phyloP scores from a whole-genome alignment of 1,139 yeast genomes.

The Geotrichum bryndzae region DNA sequence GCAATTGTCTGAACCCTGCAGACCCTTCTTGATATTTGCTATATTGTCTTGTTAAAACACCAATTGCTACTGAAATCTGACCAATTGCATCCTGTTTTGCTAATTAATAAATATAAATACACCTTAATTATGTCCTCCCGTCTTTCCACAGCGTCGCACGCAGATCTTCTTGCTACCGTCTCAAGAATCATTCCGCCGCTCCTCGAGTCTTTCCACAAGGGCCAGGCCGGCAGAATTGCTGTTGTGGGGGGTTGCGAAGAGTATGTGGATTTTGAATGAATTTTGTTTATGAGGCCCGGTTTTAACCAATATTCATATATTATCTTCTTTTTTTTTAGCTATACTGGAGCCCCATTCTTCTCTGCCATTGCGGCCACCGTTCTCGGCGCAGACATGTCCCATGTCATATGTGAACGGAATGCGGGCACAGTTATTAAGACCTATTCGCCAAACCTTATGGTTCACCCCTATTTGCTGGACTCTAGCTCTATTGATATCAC shows the following conservation, averaged over 20 bases:
- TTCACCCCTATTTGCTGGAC: slow-evolving; percentile 71
- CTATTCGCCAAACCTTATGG: slow-evolving; percentile 92
- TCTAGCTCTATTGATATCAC: slow-evolving; percentile 26
- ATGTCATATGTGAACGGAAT: slow-evolving; percentile 68
- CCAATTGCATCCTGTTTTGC: background rate
- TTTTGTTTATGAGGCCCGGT: background rate
- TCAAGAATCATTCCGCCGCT: slow-evolving; percentile 70
- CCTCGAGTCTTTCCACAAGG: slow-evolving; percentile 68
- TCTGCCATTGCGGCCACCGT: slow-evolving; percentile 78
- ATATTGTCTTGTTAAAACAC: background rate
- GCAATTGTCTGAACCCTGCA: background rate
- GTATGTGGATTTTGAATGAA: slow-evolving; percentile 28
- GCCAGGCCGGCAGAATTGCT: slow-evolving; percentile 84
- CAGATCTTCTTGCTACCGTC: slow-evolving; percentile 32
- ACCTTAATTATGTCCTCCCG: background rate
- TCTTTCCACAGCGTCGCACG: slow-evolving; percentile 10
- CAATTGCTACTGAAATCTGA: background rate
- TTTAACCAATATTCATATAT: background rate
- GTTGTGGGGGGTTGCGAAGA: slow-evolving; percentile 94
- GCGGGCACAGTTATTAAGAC: slow-evolving; percentile 81
- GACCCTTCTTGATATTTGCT: background rate
- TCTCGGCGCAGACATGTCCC: slow-evolving; percentile 85
- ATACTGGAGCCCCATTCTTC: slow-evolving; percentile 95
- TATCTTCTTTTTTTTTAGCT: slow-evolving; percentile 31
- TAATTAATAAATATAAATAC: background rate